phyloP scores from a whole-genome alignment of 2,329 filamentous ascomycete species.

The Diaporthe capsici region DNA sequence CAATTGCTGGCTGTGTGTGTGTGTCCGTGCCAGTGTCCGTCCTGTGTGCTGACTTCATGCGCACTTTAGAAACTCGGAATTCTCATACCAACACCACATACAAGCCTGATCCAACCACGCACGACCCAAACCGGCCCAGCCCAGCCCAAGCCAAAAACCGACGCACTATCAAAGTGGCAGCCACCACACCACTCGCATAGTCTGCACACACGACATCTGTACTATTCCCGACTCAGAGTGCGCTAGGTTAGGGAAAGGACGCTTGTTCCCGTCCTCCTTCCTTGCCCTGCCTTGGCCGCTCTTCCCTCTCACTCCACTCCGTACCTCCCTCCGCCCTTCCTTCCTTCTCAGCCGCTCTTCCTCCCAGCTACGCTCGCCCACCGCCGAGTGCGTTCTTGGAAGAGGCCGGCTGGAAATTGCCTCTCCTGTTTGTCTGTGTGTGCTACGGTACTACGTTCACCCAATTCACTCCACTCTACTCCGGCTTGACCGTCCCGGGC shows the following conservation, averaged over 20 bases:
- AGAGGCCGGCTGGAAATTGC: conserved; percentile 31
- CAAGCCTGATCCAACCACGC: conserved; percentile 14
- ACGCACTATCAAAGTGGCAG: conserved; percentile 25
- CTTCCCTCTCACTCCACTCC: conserved; percentile 4
- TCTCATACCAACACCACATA: conserved; percentile 15
- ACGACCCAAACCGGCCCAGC: conserved; percentile 18
- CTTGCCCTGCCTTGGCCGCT: neutral
- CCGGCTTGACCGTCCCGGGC: conserved; percentile 16
- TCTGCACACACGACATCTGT: neutral
- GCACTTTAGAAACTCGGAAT: neutral
- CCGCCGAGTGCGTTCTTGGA: conserved; percentile 22
- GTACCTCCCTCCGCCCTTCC: conserved; percentile 8
- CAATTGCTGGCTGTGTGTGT: neutral
- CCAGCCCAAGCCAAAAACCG: conserved; percentile 19
- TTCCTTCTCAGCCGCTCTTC: conserved; percentile 12
- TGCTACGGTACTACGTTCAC: neutral
- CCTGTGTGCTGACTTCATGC: conserved; percentile 20
- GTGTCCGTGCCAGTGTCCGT: neutral
- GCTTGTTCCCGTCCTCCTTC: conserved; percentile 30
- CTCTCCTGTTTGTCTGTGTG: neutral
- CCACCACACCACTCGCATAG: conserved; percentile 25
- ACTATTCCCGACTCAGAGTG: conserved; percentile 28
- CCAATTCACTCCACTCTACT: conserved; percentile 6
- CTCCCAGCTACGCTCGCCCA: neutral
- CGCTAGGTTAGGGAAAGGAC: conserved; percentile 25